A percentile compares a stretch with the other conserved stretches of the same genome.
Evolutionary conservation across 2,329 filamentous ascomycete genomes (phyloP).

Genomic region (Penicillium sumatraense): DNA sequence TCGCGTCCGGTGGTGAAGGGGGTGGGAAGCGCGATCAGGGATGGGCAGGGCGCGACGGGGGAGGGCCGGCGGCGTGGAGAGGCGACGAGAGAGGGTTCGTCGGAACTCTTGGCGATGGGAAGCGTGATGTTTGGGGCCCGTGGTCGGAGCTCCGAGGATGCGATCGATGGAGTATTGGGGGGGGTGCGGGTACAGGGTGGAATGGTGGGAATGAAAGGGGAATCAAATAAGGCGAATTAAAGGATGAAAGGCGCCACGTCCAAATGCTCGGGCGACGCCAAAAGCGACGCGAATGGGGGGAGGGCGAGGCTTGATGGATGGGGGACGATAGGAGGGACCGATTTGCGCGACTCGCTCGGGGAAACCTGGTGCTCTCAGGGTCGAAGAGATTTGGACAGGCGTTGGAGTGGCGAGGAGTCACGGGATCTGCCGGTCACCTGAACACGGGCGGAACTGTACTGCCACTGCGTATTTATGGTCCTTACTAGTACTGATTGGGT

Average conservation of each 20-base stretch:
- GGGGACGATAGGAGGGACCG: slow-evolving; percentile 44
- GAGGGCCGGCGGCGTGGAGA: slow-evolving; percentile 27
- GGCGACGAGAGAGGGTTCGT: slow-evolving; percentile 30
- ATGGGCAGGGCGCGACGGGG: slow-evolving; percentile 27
- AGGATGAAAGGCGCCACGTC: slow-evolving; percentile 12
- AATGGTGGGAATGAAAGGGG: slow-evolving; percentile 16
- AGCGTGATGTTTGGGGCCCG: slow-evolving; percentile 36
- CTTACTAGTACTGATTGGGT: not conserved
- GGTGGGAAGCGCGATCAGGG: slow-evolving; percentile 23
- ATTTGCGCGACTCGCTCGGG: slow-evolving; percentile 44
- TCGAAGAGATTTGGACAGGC: slow-evolving; percentile 36
- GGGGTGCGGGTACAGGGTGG: slow-evolving; percentile 22
- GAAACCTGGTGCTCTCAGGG: slow-evolving; percentile 43
- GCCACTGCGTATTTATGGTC: not conserved
- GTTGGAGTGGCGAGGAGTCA: slow-evolving; percentile 5
- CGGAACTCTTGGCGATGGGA: slow-evolving; percentile 40
- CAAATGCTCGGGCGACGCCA: slow-evolving; percentile 26
- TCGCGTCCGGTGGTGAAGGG: slow-evolving; percentile 26
- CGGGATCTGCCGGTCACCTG: not conserved
- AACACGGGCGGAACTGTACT: slow-evolving; percentile 19
- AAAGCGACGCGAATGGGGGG: slow-evolving; percentile 28
- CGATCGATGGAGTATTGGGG: slow-evolving; percentile 30
- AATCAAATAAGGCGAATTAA: slow-evolving; percentile 25
- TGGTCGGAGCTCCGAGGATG: slow-evolving; percentile 31
- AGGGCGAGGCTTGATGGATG: slow-evolving; percentile 39